Conservation (phyloP, 2,329 filamentous ascomycete species). For the Aureobasidium musti region DNA sequence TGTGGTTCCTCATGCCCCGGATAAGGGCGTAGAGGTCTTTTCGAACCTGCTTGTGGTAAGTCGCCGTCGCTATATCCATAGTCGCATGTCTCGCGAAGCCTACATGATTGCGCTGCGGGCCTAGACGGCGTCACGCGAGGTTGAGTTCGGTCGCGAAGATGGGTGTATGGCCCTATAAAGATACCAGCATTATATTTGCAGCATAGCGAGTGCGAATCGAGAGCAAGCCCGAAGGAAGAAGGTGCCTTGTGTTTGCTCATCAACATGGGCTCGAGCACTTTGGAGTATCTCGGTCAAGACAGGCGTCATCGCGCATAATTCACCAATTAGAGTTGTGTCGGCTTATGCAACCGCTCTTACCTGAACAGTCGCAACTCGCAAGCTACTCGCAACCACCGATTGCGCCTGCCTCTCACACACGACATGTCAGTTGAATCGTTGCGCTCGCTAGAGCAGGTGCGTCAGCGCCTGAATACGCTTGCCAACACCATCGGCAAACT, state of each 20-base stretch:
- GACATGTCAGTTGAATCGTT: slow-evolving; percentile 34
- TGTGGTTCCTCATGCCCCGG: slow-evolving; percentile 89
- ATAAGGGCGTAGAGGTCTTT: slow-evolving; percentile 98
- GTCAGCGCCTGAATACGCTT: slow-evolving; percentile 39
- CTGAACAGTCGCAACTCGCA: no score
- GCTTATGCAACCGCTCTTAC: not conserved
- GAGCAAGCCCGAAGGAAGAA: not conserved
- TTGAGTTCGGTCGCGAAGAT: not conserved
- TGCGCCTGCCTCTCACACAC: not conserved
- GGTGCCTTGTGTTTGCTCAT: slow-evolving; percentile 7
- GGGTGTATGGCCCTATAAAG: not conserved
- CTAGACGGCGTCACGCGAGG: not conserved
- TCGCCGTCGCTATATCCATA: not conserved
- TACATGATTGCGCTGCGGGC: slow-evolving; percentile 26
- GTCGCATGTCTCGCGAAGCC: not conserved
- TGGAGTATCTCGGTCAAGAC: not conserved
- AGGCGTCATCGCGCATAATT: slow-evolving; percentile 5
- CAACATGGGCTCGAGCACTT: slow-evolving; percentile 3
- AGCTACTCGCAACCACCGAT: not conserved
- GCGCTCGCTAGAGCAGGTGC: slow-evolving; percentile 40
- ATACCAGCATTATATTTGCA: slow-evolving; percentile 19
- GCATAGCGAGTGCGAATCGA: slow-evolving; percentile 2
- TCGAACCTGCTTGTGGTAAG: slow-evolving; percentile 72
- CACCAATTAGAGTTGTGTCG: not conserved
- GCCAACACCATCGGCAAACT: slow-evolving; percentile 36